These are phyloP conservation scores for Parascedosporium putredinis DNA, from an alignment of 2,329 filamentous ascomycete species.

Conservation along the genomic window DNA sequence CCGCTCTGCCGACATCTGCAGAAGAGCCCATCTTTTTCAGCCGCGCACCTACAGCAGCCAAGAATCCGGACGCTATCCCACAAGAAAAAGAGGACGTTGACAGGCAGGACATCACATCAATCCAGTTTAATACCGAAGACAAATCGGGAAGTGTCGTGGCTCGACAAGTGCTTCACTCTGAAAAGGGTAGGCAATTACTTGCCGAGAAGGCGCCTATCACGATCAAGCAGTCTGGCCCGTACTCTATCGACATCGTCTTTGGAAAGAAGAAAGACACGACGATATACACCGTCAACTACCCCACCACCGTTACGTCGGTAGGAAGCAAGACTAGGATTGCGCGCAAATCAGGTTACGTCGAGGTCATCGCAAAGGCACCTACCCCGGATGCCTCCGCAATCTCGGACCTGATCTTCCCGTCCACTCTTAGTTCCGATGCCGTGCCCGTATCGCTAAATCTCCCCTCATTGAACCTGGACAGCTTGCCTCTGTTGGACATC, in stretches of 20 bases:
- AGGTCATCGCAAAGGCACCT: constrained; percentile 26
- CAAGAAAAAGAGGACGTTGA: constrained; percentile 12
- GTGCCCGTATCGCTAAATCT: constrained; percentile 27
- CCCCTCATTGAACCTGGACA: constrained; percentile 33
- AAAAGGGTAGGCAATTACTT: constrained; percentile 25
- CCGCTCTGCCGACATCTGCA: constrained; percentile 10
- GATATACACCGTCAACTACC: constrained; percentile 26
- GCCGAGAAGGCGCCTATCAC: constrained; percentile 25
- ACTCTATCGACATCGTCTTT: constrained; percentile 29
- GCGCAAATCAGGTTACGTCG: constrained; percentile 32
- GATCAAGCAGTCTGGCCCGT: constrained; percentile 27
- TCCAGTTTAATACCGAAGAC: constrained; percentile 20
- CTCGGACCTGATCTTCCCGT: constrained; percentile 26
- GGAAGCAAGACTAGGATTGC: constrained; percentile 29
- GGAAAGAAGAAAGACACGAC: constrained; percentile 16
- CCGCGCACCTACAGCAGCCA: background rate
- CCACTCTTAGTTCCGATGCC: constrained; percentile 15
- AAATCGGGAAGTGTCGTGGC: constrained; percentile 26
- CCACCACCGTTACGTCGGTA: constrained; percentile 25
- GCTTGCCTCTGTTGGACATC: constrained; percentile 30
- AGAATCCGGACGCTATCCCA: background rate
- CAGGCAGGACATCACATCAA: constrained; percentile 17
- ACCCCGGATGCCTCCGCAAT: background rate
- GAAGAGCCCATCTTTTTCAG: constrained; percentile 15
- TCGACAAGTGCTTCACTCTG: constrained; percentile 26